Percentiles rank a stretch among this genome's conserved stretches.
Conservation (phyloP, 139 green algal species). For the Picochlorum sp. region DNA sequence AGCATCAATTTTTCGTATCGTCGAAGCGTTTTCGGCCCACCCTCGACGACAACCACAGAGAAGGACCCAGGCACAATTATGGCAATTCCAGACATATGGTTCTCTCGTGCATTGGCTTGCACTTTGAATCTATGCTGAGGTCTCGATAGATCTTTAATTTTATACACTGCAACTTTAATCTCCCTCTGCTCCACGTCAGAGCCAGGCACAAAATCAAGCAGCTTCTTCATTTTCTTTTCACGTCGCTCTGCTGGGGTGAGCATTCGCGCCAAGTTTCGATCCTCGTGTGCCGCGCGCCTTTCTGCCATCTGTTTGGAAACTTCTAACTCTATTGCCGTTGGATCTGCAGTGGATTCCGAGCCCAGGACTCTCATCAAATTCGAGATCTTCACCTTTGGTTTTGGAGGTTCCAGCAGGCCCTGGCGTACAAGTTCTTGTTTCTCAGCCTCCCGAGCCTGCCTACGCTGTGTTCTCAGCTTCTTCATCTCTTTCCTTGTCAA, state of each 20-base stretch:
- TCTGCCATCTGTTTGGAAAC: slow-evolving; percentile 77
- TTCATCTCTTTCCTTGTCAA: slow-evolving; percentile 81
- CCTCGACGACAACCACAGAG: slow-evolving; percentile 78
- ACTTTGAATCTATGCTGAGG: slow-evolving; percentile 80
- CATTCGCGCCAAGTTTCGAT: slow-evolving; percentile 90
- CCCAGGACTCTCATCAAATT: slow-evolving; percentile 94
- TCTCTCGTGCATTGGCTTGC: slow-evolving; percentile 79
- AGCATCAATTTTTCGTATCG: slow-evolving; percentile 93
- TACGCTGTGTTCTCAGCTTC: slow-evolving; percentile 92
- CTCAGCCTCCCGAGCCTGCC: slow-evolving; percentile 87
- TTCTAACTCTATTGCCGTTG: slow-evolving; percentile 86
- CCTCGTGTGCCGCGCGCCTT: slow-evolving; percentile 78
- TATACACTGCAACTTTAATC: slow-evolving; percentile 33
- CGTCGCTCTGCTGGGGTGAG: slow-evolving; percentile 82
- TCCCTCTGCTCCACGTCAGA: not conserved
- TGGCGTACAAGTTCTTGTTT: slow-evolving; percentile 91
- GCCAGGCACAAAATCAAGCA: slow-evolving; percentile 62
- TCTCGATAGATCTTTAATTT: slow-evolving; percentile 37
- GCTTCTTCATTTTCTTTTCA: slow-evolving; percentile 91
- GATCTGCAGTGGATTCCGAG: slow-evolving; percentile 76
- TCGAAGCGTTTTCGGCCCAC: slow-evolving; percentile 47
- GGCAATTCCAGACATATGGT: slow-evolving; percentile 40
- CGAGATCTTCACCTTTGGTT: slow-evolving; percentile 93
- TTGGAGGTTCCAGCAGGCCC: slow-evolving; percentile 88
- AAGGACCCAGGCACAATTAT: slow-evolving; percentile 26